A percentile compares a stretch with the other conserved stretches of the same genome.
Conservation (phyloP, 2,329 filamentous ascomycete genomes). For the Fusarium sp. region DNA sequence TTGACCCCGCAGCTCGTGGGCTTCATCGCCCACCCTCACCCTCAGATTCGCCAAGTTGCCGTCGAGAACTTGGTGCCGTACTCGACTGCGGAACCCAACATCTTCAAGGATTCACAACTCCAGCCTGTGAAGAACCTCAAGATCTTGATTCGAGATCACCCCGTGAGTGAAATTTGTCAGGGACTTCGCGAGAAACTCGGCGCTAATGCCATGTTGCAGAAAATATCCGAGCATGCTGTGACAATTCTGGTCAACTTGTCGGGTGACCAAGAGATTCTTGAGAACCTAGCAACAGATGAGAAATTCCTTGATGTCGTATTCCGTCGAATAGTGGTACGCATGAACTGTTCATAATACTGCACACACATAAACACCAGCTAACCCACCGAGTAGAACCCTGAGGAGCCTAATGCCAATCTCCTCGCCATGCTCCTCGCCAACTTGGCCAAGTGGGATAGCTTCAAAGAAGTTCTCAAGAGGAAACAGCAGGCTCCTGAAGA, state of each 20-base stretch:
- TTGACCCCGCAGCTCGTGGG: constrained; percentile 78
- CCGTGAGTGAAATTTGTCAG: constrained; percentile 62
- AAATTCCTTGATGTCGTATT: constrained; percentile 82
- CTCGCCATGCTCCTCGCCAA: constrained; percentile 95
- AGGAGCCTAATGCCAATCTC: constrained; percentile 86
- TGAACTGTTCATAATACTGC: background rate
- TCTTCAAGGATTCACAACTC: constrained; percentile 87
- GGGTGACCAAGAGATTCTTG: constrained; percentile 79
- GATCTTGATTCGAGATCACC: constrained; percentile 84
- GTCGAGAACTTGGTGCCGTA: constrained; percentile 90
- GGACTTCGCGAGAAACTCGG: too few relatives aligned
- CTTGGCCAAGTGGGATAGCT: constrained; percentile 80
- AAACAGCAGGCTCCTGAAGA: constrained; percentile 76
- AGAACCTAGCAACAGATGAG: constrained; percentile 80
- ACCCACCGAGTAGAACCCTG: constrained; percentile 65
- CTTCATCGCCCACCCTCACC: constrained; percentile 92
- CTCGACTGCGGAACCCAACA: constrained; percentile 75
- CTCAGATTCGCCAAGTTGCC: constrained; percentile 87
- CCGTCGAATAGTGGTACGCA: constrained; percentile 76
- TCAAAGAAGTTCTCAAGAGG: constrained; percentile 76
- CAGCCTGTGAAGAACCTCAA: constrained; percentile 89
- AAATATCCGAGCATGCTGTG: constrained; percentile 92
- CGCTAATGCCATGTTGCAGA: constrained; percentile 58
- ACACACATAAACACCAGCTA: background rate
- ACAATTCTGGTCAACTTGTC: constrained; percentile 91